Conservation (phyloP, 441 rosid species). For the Raphanus hybrid region DNA sequence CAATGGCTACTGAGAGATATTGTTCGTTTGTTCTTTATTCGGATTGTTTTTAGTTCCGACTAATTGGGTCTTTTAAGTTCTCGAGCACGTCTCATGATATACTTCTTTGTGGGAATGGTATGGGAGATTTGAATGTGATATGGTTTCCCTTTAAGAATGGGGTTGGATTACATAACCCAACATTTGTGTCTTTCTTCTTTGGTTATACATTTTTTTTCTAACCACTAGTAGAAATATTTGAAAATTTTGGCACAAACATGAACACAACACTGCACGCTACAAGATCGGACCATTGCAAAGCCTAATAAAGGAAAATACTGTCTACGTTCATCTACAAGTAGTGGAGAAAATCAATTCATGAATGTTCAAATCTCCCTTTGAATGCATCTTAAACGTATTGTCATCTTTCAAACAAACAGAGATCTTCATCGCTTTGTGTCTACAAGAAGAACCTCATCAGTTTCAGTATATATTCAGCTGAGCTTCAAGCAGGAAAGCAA, state of each 20-base stretch:
- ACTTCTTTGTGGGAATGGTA: slow-evolving; percentile 19
- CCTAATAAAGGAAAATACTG: not conserved
- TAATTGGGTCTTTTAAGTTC: slow-evolving; percentile 31
- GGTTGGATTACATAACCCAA: slow-evolving; percentile 24
- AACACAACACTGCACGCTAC: not conserved
- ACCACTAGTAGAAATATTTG: not conserved
- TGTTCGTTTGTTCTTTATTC: slow-evolving; percentile 20
- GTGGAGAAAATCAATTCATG: not conserved
- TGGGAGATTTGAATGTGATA: slow-evolving; percentile 25
- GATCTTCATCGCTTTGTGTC: not conserved
- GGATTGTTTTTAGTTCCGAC: slow-evolving; percentile 38
- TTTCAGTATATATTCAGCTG: not conserved
- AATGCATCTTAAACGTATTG: not conserved
- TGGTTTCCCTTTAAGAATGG: slow-evolving; percentile 17
- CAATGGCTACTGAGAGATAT: slow-evolving; percentile 63
- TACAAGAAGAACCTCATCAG: not conserved
- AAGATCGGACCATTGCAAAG: not conserved
- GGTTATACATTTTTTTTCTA: slow-evolving; percentile 21
- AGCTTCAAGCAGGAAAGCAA: slow-evolving; percentile 1
- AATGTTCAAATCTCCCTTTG: not conserved
- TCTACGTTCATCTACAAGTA: not conserved
- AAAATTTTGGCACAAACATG: not conserved
- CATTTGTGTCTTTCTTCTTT: slow-evolving; percentile 21
- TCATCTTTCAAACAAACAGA: not conserved
- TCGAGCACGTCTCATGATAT: slow-evolving; percentile 8